Percentiles rank a stretch among this genome's conserved stretches.
These are phyloP conservation scores for Pelargonium myrrhifolium DNA, from an alignment of 441 rosid genomes.

Conservation along the genomic window DNA sequence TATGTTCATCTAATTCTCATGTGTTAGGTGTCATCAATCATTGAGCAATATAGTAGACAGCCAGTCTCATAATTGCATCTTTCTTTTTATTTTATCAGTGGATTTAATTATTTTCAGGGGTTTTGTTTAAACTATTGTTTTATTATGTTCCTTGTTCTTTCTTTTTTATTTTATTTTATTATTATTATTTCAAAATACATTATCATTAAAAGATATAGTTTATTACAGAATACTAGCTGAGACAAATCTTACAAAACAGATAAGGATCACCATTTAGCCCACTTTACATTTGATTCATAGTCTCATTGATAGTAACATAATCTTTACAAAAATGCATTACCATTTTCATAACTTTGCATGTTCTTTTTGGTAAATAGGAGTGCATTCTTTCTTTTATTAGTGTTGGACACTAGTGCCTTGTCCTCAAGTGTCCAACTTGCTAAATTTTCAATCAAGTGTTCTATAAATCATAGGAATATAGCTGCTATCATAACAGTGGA, in stretches of 20 bases:
- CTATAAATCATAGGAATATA: neutral
- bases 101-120: neutral
- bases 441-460: neutral
- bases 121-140: neutral
- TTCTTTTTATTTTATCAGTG: neutral
- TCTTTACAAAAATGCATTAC: neutral
- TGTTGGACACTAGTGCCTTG: neutral
- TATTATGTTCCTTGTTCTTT: neutral
- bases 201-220: neutral
- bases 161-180: no score
- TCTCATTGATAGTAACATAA: neutral
- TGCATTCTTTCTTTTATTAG: neutral
- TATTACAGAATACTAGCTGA: neutral
- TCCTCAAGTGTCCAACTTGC: neutral
- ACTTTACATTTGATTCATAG: neutral
- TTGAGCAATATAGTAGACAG: neutral
- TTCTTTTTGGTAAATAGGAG: neutral
- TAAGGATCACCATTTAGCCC: neutral
- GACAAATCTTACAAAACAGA: neutral
- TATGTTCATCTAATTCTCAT: constrained; percentile 30
- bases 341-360: neutral
- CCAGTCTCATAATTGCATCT: neutral
- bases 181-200: no score
- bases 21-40: neutral
- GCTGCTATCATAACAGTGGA: neutral